phyloP scores from a whole-genome alignment of 371 early-diverging fungal species.

The Catenaria anguillulae region DNA sequence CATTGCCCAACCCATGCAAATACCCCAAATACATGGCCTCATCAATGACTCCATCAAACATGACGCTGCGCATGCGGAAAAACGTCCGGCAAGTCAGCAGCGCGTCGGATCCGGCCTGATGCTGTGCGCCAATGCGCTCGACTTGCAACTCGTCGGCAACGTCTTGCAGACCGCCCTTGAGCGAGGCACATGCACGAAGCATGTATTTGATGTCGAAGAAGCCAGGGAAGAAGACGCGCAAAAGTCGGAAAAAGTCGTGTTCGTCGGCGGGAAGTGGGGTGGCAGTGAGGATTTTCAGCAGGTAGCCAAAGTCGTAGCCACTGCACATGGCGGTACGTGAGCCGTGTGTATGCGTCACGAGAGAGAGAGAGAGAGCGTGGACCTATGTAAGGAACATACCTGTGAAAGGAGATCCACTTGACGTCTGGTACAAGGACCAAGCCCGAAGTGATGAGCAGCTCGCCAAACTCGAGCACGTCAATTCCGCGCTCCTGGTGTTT shows the following conservation, averaged over 20 bases:
- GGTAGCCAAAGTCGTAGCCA: constrained; percentile 99
- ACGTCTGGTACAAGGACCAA: constrained; percentile 86
- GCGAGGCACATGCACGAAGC: constrained; percentile 88
- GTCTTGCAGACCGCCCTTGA: constrained; percentile 98
- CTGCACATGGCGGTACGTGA: constrained; percentile 20
- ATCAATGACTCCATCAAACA: constrained; percentile 87
- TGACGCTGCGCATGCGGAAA: constrained; percentile 88
- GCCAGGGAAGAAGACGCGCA: constrained; percentile 88
- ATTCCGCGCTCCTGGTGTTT: constrained; percentile 96
- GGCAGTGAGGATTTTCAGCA: constrained; percentile 91
- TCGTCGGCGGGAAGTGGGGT: constrained; percentile 84
- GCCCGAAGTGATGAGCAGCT: constrained; percentile 92
- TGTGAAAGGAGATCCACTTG: constrained; percentile 98
- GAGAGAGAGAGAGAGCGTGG: constrained; percentile 4
- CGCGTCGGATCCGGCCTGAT: constrained; percentile 99
- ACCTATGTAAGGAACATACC: constrained; percentile 32
- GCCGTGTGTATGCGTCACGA: not conserved
- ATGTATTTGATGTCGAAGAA: constrained; percentile 98
- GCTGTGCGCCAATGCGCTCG: constrained; percentile 90
- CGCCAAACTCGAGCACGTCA: constrained; percentile 92
- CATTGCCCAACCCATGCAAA: not conserved
- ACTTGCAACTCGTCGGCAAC: constrained; percentile 94
- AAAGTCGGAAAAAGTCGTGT: constrained; percentile 83
- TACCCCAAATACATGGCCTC: constrained; percentile 23
- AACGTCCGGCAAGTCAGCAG: constrained; percentile 90